These are phyloP conservation scores for Arachis hypogaea DNA, from an alignment of 306 rosid species.

Conservation along the genomic window DNA sequence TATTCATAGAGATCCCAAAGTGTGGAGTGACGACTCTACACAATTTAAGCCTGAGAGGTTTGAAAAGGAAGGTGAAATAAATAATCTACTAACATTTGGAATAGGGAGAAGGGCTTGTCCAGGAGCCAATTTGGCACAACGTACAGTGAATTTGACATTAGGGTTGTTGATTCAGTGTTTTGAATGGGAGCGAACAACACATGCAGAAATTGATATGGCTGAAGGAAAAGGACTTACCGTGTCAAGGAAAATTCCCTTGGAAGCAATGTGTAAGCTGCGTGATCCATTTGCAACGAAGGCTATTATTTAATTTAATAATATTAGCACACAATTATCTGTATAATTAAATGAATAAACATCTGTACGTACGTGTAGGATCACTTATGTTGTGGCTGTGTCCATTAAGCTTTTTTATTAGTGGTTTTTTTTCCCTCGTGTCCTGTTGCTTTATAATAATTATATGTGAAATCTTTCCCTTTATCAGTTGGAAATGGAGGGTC, in stretches of 20 bases:
- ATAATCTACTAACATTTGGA: constrained; percentile 55
- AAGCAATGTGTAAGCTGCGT: constrained; percentile 53
- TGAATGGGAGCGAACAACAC: constrained; percentile 47
- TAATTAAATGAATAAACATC: no score
- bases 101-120: constrained; percentile 58
- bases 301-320: neutral
- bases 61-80: constrained; percentile 31
- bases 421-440: no score
- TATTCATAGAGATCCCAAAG: constrained; percentile 53
- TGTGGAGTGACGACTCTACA: constrained; percentile 52
- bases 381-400: no score
- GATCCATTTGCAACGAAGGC: neutral
- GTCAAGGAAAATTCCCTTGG: constrained; percentile 43
- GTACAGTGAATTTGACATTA: constrained; percentile 41
- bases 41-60: constrained; percentile 58
- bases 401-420: no score
- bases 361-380: no score
- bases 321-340: no score
- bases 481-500: no score
- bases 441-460: no score
- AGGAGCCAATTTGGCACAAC: constrained; percentile 47
- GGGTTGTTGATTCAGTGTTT: constrained; percentile 54
- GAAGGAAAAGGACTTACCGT: constrained; percentile 45
- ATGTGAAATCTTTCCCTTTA: no score
- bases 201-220: constrained; percentile 42